Conservation (phyloP, 305 asterid species). For the Caryopteris hybrid region DNA sequence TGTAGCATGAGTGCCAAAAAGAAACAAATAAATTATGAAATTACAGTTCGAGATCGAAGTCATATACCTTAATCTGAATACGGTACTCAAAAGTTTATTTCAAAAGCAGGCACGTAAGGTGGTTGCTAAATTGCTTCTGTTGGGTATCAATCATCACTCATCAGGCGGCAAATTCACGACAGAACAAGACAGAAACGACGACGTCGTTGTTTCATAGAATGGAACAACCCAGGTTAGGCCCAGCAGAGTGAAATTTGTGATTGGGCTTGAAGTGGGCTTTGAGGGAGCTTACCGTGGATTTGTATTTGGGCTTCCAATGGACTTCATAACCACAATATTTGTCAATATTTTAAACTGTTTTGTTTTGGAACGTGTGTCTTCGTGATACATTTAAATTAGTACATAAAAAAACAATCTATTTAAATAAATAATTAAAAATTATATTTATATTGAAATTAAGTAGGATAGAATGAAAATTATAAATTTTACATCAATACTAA, state of each 20-base stretch:
- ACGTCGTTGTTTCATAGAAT: neutral
- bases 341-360: too few species aligned
- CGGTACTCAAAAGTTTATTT: neutral
- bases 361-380: too few species aligned
- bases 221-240: neutral
- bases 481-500: too few species aligned
- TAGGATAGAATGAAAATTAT: too few species aligned
- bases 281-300: neutral
- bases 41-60: neutral
- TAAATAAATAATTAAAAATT: too few species aligned
- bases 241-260: neutral
- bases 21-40: neutral
- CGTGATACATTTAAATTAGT: too few species aligned
- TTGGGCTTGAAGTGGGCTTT: neutral
- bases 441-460: too few species aligned
- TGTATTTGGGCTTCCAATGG: too few species aligned
- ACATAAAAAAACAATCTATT: too few species aligned
- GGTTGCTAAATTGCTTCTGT: conserved; percentile 8
- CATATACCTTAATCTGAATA: neutral
- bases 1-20: neutral
- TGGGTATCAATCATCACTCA: neutral
- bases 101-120: neutral
- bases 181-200: neutral
- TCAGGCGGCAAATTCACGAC: conserved; percentile 9
- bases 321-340: too few species aligned